Conservation (phyloP, 169 alveolate genomes). For the Plasmodium relictum region DNA sequence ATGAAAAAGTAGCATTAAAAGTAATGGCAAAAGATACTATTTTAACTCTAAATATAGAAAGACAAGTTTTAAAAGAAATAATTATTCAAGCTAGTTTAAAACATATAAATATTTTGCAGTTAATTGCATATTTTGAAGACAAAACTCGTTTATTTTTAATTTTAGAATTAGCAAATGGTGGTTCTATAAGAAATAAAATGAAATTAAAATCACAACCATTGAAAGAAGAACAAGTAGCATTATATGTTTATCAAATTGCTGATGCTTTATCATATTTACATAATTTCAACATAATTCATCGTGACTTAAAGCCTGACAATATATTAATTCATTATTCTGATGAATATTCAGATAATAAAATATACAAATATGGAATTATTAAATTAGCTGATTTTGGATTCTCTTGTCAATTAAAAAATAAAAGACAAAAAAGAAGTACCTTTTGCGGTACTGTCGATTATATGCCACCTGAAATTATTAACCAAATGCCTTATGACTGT, state of each 20-base stretch:
- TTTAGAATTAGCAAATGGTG: constrained; percentile 94
- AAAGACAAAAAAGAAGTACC: constrained; percentile 91
- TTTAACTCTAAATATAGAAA: constrained; percentile 40
- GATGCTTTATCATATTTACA: constrained; percentile 87
- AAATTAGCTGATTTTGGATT: constrained; percentile 96
- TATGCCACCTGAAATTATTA: constrained; percentile 94
- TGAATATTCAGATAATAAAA: constrained; percentile 1
- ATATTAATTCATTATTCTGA: constrained; percentile 81
- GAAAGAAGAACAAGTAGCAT: constrained; percentile 88
- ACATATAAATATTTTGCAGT: constrained; percentile 90
- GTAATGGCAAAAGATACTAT: constrained; percentile 75
- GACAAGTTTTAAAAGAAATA: constrained; percentile 91
- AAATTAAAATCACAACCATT: constrained; percentile 81
- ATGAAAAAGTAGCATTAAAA: constrained; percentile 49
- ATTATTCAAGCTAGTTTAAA: constrained; percentile 92
- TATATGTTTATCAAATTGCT: constrained; percentile 86
- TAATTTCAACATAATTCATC: constrained; percentile 84
- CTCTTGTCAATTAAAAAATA: constrained; percentile 89
- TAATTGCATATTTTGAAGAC: constrained; percentile 94
- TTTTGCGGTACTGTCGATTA: constrained; percentile 96
- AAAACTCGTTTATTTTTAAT: constrained; percentile 92
- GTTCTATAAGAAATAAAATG: constrained; percentile 89
- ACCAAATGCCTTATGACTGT: constrained; percentile 89
- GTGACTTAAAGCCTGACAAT: constrained; percentile 91
- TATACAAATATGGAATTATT: constrained; percentile 86